Conservation (phyloP, 495 filamentous ascomycete genomes). For the Penicillium maclennaniae region DNA sequence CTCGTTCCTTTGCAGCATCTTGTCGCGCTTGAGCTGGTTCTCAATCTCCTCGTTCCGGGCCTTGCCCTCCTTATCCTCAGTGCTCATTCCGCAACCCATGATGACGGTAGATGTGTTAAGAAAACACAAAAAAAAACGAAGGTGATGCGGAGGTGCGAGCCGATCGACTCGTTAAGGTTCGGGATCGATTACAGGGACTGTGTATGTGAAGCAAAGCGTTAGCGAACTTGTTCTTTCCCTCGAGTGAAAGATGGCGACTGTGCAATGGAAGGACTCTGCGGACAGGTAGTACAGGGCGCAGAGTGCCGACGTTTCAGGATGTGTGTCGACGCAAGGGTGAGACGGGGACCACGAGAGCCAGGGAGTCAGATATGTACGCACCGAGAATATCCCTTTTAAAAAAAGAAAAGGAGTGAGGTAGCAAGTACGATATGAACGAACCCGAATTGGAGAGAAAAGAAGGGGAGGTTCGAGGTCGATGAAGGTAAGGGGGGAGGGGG, state of each 20-base stretch:
- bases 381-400: not conserved
- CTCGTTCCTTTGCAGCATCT: conserved; percentile 93
- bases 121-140: conserved; percentile 27
- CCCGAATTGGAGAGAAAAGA: conserved; percentile 15
- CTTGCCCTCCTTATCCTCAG: conserved; percentile 99
- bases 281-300: conserved; percentile 21
- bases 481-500: conserved; percentile 26
- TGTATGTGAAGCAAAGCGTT: conserved; percentile 2
- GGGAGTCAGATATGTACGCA: not conserved
- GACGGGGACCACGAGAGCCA: conserved; percentile 17
- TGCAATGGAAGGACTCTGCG: conserved; percentile 9
- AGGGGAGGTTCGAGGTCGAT: conserved; percentile 17
- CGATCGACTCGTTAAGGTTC: conserved; percentile 18
- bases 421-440: conserved; percentile 15
- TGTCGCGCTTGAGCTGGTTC: conserved; percentile 93
- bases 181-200: conserved; percentile 16
- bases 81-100: conserved; percentile 99
- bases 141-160: conserved; percentile 15
- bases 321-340: conserved; percentile 26
- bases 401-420: conserved; percentile 4
- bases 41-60: conserved; percentile 98
- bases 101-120: conserved; percentile 50
- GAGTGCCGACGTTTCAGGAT: conserved; percentile 26
- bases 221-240: conserved; percentile 7
- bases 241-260: not conserved